These are phyloP conservation scores for Grigorovia yakushimaensis DNA, from an alignment of 805 yeast species.

Conservation along the genomic window DNA sequence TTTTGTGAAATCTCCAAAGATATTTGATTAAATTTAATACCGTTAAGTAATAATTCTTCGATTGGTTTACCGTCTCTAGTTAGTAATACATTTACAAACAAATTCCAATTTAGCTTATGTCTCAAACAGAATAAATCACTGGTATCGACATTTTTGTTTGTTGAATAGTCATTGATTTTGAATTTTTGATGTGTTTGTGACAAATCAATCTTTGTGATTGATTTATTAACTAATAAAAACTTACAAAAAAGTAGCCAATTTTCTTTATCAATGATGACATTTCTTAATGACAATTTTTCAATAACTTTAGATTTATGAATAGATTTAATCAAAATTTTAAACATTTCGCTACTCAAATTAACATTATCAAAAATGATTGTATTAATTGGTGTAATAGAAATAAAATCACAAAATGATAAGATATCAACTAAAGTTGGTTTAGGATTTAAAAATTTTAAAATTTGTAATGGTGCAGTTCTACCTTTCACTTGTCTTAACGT, in stretches of 20 bases:
- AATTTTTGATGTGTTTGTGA: conserved; percentile 46
- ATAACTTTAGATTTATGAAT: conserved; percentile 54
- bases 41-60: conserved; percentile 69
- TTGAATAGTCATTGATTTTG: conserved; percentile 11
- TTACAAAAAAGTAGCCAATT: conserved; percentile 79
- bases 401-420: conserved; percentile 77
- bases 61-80: conserved; percentile 53
- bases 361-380: conserved; percentile 74
- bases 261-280: conserved; percentile 57
- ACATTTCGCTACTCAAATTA: conserved; percentile 62
- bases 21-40: conserved; percentile 57
- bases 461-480: conserved; percentile 62
- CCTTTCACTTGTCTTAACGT: conserved; percentile 73
- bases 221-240: conserved; percentile 55
- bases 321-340: conserved; percentile 60
- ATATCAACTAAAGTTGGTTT: conserved; percentile 82
- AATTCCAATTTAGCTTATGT: conserved; percentile 71
- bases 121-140: conserved; percentile 31
- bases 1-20: conserved; percentile 39
- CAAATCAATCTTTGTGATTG: conserved; percentile 51
- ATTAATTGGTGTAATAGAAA: conserved; percentile 72
- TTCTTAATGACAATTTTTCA: conserved; percentile 64
- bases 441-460: conserved; percentile 68
- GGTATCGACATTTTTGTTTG: not conserved
- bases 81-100: conserved; percentile 60